phyloP scores from a whole-genome alignment of 2,329 filamentous ascomycete species.

The Monilinia polystroma region DNA sequence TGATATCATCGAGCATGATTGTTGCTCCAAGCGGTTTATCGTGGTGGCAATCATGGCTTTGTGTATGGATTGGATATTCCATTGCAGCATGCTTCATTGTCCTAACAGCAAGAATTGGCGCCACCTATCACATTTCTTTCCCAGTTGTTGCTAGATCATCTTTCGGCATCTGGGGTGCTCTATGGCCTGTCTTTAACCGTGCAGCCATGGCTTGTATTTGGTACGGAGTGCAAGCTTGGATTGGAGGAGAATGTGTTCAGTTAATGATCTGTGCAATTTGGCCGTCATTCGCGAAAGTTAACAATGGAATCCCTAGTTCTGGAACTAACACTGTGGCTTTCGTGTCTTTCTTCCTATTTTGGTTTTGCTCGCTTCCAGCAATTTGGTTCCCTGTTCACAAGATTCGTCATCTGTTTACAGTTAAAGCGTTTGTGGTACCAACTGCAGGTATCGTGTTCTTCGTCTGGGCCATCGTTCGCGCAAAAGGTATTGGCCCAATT shows the following conservation, averaged over 20 bases:
- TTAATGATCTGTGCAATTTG: constrained; percentile 88
- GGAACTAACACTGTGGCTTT: constrained; percentile 76
- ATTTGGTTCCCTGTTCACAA: constrained; percentile 89
- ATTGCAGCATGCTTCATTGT: constrained; percentile 75
- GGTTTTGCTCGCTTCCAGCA: constrained; percentile 74
- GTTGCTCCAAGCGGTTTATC: constrained; percentile 60
- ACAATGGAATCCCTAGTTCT: constrained; percentile 65
- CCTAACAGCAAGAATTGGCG: constrained; percentile 78
- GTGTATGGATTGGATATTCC: constrained; percentile 82
- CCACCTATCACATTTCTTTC: constrained; percentile 85
- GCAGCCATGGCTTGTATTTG: constrained; percentile 80
- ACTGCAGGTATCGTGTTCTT: constrained; percentile 82
- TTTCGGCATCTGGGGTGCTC: constrained; percentile 84
- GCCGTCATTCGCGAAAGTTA: constrained; percentile 58
- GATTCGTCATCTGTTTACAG: constrained; percentile 85
- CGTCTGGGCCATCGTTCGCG: constrained; percentile 80
- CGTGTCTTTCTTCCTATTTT: constrained; percentile 84
- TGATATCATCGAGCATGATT: constrained; percentile 85
- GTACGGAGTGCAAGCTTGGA: constrained; percentile 85
- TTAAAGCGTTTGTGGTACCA: constrained; percentile 83
- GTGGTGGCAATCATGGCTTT: constrained; percentile 92
- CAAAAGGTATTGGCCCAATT: constrained; percentile 81
- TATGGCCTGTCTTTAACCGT: constrained; percentile 88
- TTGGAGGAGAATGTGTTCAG: constrained; percentile 80
- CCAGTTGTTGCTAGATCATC: constrained; percentile 75